phyloP scores from a whole-genome alignment of 225 moss, liverwort and hornwort genomes.

The Physcomitrium patens region DNA sequence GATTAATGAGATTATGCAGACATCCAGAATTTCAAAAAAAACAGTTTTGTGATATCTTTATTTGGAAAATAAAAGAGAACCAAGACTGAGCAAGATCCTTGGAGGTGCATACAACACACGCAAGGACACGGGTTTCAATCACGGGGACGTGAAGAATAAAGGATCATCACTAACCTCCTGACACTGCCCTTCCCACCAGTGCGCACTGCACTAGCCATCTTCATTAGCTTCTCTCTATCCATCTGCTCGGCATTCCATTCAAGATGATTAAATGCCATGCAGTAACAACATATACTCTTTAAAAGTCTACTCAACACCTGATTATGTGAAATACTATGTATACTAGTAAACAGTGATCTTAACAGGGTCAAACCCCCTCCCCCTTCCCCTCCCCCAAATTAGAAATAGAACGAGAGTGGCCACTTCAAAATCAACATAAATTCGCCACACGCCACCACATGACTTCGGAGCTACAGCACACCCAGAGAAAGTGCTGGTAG shows the following conservation, averaged over 20 bases:
- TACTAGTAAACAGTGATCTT: too few relatives aligned
- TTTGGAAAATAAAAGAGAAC: background rate
- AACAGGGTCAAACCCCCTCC: too few relatives aligned
- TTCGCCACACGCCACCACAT: too few relatives aligned
- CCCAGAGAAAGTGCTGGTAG: too few relatives aligned
- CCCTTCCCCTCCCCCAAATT: too few relatives aligned
- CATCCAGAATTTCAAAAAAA: background rate
- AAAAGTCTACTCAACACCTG: too few relatives aligned
- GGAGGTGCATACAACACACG: background rate
- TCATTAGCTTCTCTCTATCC: constrained; percentile 54
- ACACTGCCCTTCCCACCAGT: constrained; percentile 53
- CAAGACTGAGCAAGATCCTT: background rate
- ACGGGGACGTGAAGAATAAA: background rate
- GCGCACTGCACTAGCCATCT: constrained; percentile 52
- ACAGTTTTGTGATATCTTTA: background rate
- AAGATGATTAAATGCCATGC: too few relatives aligned
- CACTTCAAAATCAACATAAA: too few relatives aligned
- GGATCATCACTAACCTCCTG: constrained; percentile 34
- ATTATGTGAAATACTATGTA: too few relatives aligned
- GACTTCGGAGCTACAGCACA: too few relatives aligned
- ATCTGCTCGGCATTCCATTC: constrained; percentile 13
- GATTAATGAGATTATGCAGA: background rate
- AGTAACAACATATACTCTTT: too few relatives aligned
- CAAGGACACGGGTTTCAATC: background rate
- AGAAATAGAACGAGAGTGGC: too few relatives aligned